Percentiles rank a stretch among this genome's conserved stretches.
Evolutionary conservation across 2,329 filamentous ascomycete species (phyloP).

Genomic region (Sphaerulina musiva): DNA sequence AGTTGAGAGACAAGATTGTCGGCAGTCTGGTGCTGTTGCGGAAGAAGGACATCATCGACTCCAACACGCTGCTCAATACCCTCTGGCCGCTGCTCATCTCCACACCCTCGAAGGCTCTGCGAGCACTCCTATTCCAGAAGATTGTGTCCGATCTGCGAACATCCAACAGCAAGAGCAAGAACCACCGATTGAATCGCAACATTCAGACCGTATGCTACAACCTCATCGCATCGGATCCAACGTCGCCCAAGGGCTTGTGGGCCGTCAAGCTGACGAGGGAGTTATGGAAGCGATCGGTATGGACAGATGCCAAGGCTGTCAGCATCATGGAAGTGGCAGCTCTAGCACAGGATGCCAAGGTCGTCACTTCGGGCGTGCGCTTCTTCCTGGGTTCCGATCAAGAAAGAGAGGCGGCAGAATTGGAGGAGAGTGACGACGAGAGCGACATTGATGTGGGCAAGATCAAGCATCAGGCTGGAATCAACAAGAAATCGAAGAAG

Average conservation of each 20-base stretch:
- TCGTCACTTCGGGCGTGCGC: constrained; percentile 74
- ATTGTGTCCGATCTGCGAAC: constrained; percentile 86
- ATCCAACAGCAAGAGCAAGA: constrained; percentile 77
- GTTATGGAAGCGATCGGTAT: constrained; percentile 92
- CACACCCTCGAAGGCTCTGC: constrained; percentile 85
- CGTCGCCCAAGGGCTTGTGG: constrained; percentile 85
- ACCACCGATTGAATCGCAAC: constrained; percentile 87
- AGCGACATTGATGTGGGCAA: constrained; percentile 71
- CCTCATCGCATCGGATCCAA: constrained; percentile 75
- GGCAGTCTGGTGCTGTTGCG: constrained; percentile 79
- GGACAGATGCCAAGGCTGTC: constrained; percentile 91
- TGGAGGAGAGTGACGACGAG: constrained; percentile 82
- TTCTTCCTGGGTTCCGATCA: constrained; percentile 97
- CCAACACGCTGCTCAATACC: constrained; percentile 72
- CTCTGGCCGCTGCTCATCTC: constrained; percentile 89
- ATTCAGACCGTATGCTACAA: constrained; percentile 93
- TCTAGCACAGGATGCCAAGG: constrained; percentile 86
- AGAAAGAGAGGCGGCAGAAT: constrained; percentile 78
- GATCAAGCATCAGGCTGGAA: constrained; percentile 74
- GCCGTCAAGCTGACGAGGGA: constrained; percentile 92
- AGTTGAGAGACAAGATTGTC: constrained; percentile 89
- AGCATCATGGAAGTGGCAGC: constrained; percentile 96
- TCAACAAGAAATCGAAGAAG: constrained; percentile 97
- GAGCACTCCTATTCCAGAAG: constrained; percentile 77
- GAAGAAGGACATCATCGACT: constrained; percentile 89